Evolutionary conservation across 73 alveolate species (phyloP).

Genomic region (Uronychia binucleata): DNA sequence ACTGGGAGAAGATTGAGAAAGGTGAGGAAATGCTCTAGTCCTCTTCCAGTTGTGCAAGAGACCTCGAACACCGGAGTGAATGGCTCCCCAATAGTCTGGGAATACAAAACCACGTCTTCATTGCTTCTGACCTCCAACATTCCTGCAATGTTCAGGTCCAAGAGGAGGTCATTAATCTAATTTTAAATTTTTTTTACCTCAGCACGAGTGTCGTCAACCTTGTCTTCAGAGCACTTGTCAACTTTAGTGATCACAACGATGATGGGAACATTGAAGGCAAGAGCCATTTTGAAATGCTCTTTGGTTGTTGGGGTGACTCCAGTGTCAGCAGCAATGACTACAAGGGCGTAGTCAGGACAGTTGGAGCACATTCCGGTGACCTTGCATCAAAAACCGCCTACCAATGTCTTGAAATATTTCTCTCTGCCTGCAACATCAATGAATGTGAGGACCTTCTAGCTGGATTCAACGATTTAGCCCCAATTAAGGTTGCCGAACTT

Average conservation of each 20-base stretch:
- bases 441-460: constrained; percentile 77
- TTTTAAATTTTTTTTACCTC: constrained; percentile 36
- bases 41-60: constrained; percentile 72
- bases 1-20: constrained; percentile 85
- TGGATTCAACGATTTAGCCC: constrained; percentile 68
- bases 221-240: constrained; percentile 59
- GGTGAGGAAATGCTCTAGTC: constrained; percentile 74
- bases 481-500: constrained; percentile 51
- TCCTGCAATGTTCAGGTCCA: not conserved
- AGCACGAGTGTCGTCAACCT: constrained; percentile 36
- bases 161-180: not conserved
- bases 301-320: constrained; percentile 72
- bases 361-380: constrained; percentile 84
- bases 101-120: constrained; percentile 82
- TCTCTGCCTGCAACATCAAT: constrained; percentile 97
- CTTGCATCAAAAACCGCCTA: too few relatives aligned
- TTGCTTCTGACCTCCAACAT: constrained; percentile 46
- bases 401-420: constrained; percentile 87
- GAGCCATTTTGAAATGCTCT: constrained; percentile 82
- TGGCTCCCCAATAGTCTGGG: constrained; percentile 70
- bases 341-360: constrained; percentile 89
- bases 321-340: constrained; percentile 78
- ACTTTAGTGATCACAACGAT: constrained; percentile 87
- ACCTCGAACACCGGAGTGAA: constrained; percentile 82
- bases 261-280: constrained; percentile 89